Evolutionary conservation across 495 filamentous ascomycete species (phyloP).

Genomic region (Hypoxylon rickii): DNA sequence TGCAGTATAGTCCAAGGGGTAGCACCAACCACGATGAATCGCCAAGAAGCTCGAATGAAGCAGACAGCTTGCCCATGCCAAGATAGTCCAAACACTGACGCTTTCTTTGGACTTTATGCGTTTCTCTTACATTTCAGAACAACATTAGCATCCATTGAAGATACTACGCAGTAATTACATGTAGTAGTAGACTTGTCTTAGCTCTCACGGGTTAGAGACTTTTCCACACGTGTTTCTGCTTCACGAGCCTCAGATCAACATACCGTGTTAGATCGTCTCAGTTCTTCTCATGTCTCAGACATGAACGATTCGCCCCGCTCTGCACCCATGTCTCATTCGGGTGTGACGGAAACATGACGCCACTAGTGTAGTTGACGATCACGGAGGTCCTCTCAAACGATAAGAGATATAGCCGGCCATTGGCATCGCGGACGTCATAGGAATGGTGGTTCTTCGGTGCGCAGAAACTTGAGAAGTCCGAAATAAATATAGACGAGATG

Average conservation of each 20-base stretch:
- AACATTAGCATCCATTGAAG: too few relatives aligned
- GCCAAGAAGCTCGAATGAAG: slow-evolving; percentile 15
- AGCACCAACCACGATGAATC: slow-evolving; percentile 16
- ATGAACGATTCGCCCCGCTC: background rate
- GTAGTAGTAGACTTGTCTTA: too few relatives aligned
- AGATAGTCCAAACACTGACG: too few relatives aligned
- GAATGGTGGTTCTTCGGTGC: background rate
- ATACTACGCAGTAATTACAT: too few relatives aligned
- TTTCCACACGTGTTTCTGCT: too few relatives aligned
- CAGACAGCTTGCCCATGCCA: too few relatives aligned
- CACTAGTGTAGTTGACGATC: background rate
- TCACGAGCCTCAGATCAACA: too few relatives aligned
- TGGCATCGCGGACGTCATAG: background rate
- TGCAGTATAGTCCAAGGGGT: slow-evolving; percentile 10
- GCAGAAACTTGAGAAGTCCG: too few relatives aligned
- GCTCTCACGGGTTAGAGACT: too few relatives aligned
- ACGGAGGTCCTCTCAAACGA: background rate
- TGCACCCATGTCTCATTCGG: background rate
- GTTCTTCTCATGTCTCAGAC: slow-evolving; percentile 13
- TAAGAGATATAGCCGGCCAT: background rate
- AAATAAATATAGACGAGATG: too few relatives aligned
- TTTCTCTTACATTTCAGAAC: too few relatives aligned
- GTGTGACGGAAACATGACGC: background rate
- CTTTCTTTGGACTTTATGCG: too few relatives aligned
- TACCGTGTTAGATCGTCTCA: slow-evolving; percentile 22